Conservation (phyloP, 441 rosid species). For the Hura crepitans region DNA sequence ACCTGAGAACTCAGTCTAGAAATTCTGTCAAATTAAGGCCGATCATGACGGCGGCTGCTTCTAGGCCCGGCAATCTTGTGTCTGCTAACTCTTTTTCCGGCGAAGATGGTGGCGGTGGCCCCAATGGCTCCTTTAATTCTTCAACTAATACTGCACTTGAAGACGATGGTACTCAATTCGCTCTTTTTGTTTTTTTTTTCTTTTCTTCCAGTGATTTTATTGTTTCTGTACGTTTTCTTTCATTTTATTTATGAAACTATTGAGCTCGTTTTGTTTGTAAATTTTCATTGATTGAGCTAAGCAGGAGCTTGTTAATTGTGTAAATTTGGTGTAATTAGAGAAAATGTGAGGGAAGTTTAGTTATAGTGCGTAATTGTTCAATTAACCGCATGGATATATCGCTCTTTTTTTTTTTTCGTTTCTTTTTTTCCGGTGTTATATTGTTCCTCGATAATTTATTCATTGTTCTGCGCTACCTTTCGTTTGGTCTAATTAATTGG, state of each 20-base stretch:
- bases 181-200: not conserved
- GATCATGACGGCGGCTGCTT: slow-evolving; percentile 25
- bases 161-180: slow-evolving; percentile 45
- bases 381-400: not conserved
- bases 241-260: not conserved
- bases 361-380: no score
- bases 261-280: not conserved
- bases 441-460: no score
- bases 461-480: not conserved
- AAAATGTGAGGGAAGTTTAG: not conserved
- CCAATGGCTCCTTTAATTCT: slow-evolving; percentile 13
- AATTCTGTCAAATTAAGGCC: slow-evolving; percentile 6
- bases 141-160: slow-evolving; percentile 25
- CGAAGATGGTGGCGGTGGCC: slow-evolving; percentile 40
- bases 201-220: not conserved
- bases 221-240: not conserved
- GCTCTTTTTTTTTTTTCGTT: not conserved
- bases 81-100: slow-evolving; percentile 32
- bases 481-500: not conserved
- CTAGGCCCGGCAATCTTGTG: slow-evolving; percentile 43
- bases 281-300: not conserved
- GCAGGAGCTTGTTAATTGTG: no score
- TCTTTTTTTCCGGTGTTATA: not conserved
- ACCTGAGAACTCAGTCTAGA: slow-evolving; percentile 32
- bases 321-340: not conserved